Percentiles rank a stretch among this genome's conserved stretches.
These are phyloP conservation scores for Coemansia sp. DNA, from an alignment of 192 early-diverging fungal genomes.

Conservation along the genomic window DNA sequence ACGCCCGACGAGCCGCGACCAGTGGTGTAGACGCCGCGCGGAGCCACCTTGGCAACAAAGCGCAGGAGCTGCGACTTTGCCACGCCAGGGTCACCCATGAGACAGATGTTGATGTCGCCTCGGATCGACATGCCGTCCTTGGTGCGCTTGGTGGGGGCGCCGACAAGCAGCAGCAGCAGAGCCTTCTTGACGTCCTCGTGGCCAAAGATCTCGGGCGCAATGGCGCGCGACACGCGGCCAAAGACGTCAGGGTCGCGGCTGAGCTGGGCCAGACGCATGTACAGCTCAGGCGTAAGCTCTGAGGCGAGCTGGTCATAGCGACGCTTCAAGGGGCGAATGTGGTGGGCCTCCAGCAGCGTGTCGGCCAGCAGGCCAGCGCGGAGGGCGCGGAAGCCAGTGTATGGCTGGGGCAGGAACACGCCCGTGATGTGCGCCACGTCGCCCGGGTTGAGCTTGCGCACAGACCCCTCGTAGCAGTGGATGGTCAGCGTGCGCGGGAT, in stretches of 20 bases:
- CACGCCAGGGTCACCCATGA: conserved; percentile 99
- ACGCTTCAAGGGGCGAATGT: conserved; percentile 87
- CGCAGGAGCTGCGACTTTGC: conserved; percentile 98
- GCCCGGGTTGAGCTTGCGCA: conserved; percentile 84
- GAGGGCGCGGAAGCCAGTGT: conserved; percentile 89
- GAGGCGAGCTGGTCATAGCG: conserved; percentile 83
- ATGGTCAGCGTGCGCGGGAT: conserved; percentile 97
- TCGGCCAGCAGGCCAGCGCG: conserved; percentile 92
- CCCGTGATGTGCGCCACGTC: conserved; percentile 85
- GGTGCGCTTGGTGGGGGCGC: conserved; percentile 77
- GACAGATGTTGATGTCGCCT: conserved; percentile 95
- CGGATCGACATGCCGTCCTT: conserved; percentile 95
- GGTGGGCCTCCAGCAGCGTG: conserved; percentile 91
- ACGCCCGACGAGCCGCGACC: conserved; percentile 95
- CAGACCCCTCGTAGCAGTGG: conserved; percentile 80
- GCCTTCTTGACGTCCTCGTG: conserved; percentile 94
- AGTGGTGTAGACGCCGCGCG: conserved; percentile 96
- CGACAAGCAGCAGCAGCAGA: conserved; percentile 84
- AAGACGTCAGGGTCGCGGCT: conserved; percentile 74
- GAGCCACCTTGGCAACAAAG: conserved; percentile 91
- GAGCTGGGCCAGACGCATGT: conserved; percentile 63
- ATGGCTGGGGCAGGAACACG: conserved; percentile 90
- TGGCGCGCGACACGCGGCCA: conserved; percentile 70
- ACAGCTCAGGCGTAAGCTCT: conserved; percentile 59
- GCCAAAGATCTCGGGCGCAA: conserved; percentile 92